Percentiles rank a stretch among this genome's conserved stretches.
Evolutionary conservation across 371 early-diverging fungal species (phyloP).

Genomic region (Syncephalastrum contaminatum): DNA sequence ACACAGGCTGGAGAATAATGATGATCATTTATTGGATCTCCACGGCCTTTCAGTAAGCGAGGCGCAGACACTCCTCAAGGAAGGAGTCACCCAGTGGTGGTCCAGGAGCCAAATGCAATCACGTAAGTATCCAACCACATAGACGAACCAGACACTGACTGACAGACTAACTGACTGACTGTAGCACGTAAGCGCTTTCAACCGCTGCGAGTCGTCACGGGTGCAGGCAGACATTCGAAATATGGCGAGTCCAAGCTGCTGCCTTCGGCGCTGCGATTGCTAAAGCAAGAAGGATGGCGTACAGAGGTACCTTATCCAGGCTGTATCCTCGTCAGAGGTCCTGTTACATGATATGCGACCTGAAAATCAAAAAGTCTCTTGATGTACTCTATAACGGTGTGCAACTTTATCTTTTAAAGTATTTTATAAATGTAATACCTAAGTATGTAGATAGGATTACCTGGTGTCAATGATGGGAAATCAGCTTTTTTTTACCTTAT

Average conservation of each 20-base stretch:
- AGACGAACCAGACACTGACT: background rate
- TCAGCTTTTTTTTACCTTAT: no score
- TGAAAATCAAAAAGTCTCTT: no score
- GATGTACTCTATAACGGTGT: no score
- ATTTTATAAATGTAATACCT: no score
- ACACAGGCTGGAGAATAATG: slow-evolving; percentile 43
- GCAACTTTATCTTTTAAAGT: no score
- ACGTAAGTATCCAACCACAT: slow-evolving; percentile 17
- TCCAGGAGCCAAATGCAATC: slow-evolving; percentile 54
- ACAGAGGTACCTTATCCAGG: slow-evolving; percentile 55
- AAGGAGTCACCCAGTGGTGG: slow-evolving; percentile 66
- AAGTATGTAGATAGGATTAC: no score
- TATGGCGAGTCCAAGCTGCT: slow-evolving; percentile 56
- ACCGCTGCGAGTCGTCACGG: slow-evolving; percentile 65
- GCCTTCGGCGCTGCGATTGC: slow-evolving; percentile 48
- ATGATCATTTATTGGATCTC: slow-evolving; percentile 63
- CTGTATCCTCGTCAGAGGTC: slow-evolving; percentile 42
- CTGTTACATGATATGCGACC: no score
- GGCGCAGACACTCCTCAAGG: slow-evolving; percentile 58
- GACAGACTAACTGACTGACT: background rate
- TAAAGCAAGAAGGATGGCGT: slow-evolving; percentile 58
- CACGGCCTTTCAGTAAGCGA: slow-evolving; percentile 69
- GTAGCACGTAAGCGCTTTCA: slow-evolving; percentile 34
- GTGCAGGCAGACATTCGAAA: slow-evolving; percentile 63
- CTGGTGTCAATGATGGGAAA: no score